Percentiles rank a stretch among this genome's conserved stretches.
Evolutionary conservation across 495 filamentous ascomycete genomes (phyloP).

Genomic region (Aspergillus sclerotiicarbonarius): DNA sequence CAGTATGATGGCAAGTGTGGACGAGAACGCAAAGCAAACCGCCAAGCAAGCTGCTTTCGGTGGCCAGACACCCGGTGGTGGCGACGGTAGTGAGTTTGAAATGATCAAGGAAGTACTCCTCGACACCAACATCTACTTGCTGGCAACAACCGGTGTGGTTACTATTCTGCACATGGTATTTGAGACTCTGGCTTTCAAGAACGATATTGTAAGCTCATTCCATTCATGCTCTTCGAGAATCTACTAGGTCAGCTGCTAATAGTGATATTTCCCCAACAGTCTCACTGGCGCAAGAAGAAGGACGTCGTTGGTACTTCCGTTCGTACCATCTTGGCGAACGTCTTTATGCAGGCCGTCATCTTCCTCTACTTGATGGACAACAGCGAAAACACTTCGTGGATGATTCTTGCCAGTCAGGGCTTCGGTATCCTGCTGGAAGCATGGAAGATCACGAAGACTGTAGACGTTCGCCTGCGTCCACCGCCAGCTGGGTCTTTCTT

Average conservation of each 20-base stretch:
- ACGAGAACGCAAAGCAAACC: constrained; percentile 80
- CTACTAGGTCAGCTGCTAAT: constrained; percentile 15
- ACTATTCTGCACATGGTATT: constrained; percentile 91
- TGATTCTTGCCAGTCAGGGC: constrained; percentile 93
- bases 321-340: constrained; percentile 92
- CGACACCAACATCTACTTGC: constrained; percentile 89
- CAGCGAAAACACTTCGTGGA: constrained; percentile 95
- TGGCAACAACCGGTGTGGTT: constrained; percentile 79
- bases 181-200: constrained; percentile 95
- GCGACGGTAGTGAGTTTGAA: constrained; percentile 84
- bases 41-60: constrained; percentile 68
- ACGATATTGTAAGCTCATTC: constrained; percentile 66
- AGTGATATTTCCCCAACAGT: constrained; percentile 27
- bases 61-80: constrained; percentile 59
- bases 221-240: background rate
- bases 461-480: constrained; percentile 80
- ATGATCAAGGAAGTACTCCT: constrained; percentile 92
- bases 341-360: constrained; percentile 95
- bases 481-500: constrained; percentile 61
- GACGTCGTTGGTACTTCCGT: constrained; percentile 95
- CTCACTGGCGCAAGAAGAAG: constrained; percentile 99
- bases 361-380: constrained; percentile 99
- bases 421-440: constrained; percentile 92
- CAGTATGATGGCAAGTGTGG: constrained; percentile 75
- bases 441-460: constrained; percentile 98